Evolutionary conservation across 768 basidiomycete genomes (phyloP), one percentile per base, ranked within the genome.

Genomic region (Termitomyces eurrhizus): DNA sequence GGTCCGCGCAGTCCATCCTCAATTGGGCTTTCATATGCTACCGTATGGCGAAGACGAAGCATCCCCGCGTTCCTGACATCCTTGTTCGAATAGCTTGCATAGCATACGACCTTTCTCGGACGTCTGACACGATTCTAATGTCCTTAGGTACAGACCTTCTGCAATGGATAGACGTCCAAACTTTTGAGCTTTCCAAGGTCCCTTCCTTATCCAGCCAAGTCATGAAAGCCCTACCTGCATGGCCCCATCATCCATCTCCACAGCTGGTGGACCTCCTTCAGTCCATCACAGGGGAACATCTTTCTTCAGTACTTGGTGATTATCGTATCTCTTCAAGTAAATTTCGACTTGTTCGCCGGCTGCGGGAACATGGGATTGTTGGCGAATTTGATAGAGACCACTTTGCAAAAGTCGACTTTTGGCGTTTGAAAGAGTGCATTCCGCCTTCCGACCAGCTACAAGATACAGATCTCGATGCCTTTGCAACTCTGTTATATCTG

Each of bases 351-450:
- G 89, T 89, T 29, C 83, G 86, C 35, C 82, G 82, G 52, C 72
- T 94, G n/a, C 77, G 77, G 2, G 80, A 84, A 24, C 73, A 81
- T 60, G 76, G 83, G 3, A 66, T 72, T 7, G 68, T 70, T 14
- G 69, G 72, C 4, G 68, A 73, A 11, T 78, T 82, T 51, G 70
- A 75, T 14, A 71, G 74, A 57, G 69, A 71, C 7, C 75, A 77
- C 33, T 91, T 90, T 58, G 75, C 83, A 0, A 74, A 75, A 56
- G 76, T 76, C 9, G 86, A 89, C 64, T 94, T 95, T 70, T 97
- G 94, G 94, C 82, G 85, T 42, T 74, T 96, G 68, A 93, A 93
- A 68, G 84, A 86, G 26, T 88, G 82, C 67, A 88, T 95, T 46
- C 91, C 91, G 6, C 57, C 78, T 1, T 63, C 66, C 6, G 72